phyloP scores from a whole-genome alignment of 1,284 basidiomycete species.

The Melanopsichium pennsylvanicum region DNA sequence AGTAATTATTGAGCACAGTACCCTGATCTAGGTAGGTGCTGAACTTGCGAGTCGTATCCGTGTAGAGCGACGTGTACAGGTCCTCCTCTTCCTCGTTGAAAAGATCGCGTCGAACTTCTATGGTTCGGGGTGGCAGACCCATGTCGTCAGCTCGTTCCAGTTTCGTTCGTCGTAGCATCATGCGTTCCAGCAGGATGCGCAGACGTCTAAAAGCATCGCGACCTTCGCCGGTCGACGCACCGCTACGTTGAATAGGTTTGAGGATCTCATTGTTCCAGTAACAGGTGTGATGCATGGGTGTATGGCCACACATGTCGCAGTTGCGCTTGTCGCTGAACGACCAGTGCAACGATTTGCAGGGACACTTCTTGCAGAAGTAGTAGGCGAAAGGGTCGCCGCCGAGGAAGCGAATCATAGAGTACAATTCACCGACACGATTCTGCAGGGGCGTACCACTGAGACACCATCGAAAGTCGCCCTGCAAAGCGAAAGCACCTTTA shows the following conservation, averaged over 20 bases:
- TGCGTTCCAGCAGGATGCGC: constrained; percentile 80
- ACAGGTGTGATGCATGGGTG: constrained; percentile 87
- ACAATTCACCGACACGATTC: constrained; percentile 88
- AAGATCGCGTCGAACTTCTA: constrained; percentile 86
- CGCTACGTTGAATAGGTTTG: constrained; percentile 62
- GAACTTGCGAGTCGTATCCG: constrained; percentile 91
- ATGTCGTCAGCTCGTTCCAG: constrained; percentile 96
- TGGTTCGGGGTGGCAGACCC: constrained; percentile 91
- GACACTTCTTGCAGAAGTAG: constrained; percentile 76
- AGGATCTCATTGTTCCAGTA: constrained; percentile 66
- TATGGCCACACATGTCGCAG: constrained; percentile 92
- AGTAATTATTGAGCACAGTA: constrained; percentile 72
- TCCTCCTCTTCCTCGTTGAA: constrained; percentile 98
- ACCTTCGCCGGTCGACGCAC: constrained; percentile 58
- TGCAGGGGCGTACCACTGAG: constrained; percentile 92
- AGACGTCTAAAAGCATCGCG: constrained; percentile 59
- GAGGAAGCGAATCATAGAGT: constrained; percentile 79
- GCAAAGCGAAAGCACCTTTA: constrained; percentile 89
- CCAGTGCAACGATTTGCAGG: constrained; percentile 91
- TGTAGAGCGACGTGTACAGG: constrained; percentile 89
- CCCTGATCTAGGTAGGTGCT: constrained; percentile 87
- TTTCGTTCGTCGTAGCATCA: constrained; percentile 85
- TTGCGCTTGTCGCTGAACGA: constrained; percentile 80
- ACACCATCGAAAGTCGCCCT: constrained; percentile 88
- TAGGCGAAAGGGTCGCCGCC: constrained; percentile 51